Conservation (phyloP, 495 filamentous ascomycete genomes). For the Parathielavia appendiculata region DNA sequence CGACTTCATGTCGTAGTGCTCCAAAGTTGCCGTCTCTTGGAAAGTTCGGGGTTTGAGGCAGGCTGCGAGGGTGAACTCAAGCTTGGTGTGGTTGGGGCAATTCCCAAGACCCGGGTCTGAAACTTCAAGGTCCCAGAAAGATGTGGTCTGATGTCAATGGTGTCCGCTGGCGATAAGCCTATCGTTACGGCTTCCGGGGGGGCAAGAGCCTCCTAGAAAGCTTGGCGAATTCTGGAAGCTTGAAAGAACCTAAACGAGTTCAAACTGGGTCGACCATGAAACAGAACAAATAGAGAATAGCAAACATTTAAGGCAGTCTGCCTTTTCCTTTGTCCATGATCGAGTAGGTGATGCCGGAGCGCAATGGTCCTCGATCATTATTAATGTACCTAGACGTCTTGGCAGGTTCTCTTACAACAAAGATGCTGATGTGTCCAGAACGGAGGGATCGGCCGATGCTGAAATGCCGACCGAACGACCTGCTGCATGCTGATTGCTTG, state of each 20-base stretch:
- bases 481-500: constrained; percentile 21
- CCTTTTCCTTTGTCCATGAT: background rate
- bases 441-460: constrained; percentile 29
- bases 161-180: background rate
- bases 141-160: constrained; percentile 5
- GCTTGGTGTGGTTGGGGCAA: background rate
- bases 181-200: constrained; percentile 6
- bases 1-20: constrained; percentile 52
- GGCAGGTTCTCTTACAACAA: background rate
- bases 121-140: constrained; percentile 13
- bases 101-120: constrained; percentile 20
- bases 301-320: too few relatives aligned
- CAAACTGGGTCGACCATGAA: too few relatives aligned
- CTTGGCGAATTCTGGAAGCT: constrained; percentile 21
- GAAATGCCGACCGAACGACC: constrained; percentile 27
- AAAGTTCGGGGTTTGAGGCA: background rate
- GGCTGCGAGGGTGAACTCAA: background rate
- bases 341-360: background rate
- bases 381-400: background rate
- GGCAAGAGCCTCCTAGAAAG: background rate
- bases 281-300: too few relatives aligned
- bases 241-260: too few relatives aligned
- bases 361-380: background rate
- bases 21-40: constrained; percentile 3
- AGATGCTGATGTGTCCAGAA: constrained; percentile 31